Evolutionary conservation across 345 rosid genomes (phyloP), one percentile per base, ranked within the genome.

Genomic region (Dovyalis caffra): DNA sequence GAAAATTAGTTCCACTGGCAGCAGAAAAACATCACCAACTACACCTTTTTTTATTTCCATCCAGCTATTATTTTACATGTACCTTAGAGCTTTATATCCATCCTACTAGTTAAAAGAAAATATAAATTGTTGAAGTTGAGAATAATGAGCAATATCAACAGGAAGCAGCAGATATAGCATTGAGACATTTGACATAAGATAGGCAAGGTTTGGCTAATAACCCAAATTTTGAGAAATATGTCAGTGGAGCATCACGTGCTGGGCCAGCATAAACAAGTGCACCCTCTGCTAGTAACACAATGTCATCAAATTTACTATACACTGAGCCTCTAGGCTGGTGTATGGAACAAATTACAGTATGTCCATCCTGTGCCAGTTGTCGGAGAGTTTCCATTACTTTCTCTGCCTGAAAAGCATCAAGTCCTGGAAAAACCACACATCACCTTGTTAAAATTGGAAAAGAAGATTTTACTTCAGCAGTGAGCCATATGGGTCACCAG

Each of bases 251-350:
- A 66, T 89, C 85, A 49, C 60, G 87, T 57, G 99, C 99, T 67
- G 97, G 89, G 78, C 99, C 99, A 34, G 96, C 86, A 87, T 91
- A 95, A 75, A 95, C 92, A 73, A 92, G 88, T 63, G 72, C 77
- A 75, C 98, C 98, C 70, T 87, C 93, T 66, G 97, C 75, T 73
- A 92, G 88, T 83, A 95, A 83, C 84, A 92, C 86, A 79, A 95
- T 87, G 91, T 95, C 94, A 6, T 91, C 99, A 60, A 95, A 95
- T 88, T 92, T 95, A 71, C 74, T 79, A 74, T 95, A 95, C 16
- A 92, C 93, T 1, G 98, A 92, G 74, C 99, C 87, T 87, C 99
- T 87, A 79, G 99, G 99, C 76, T 95, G 99, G 84, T 95, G 99
- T 72, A 95, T 95, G 78, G 99, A 95, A 79, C 96, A 95, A 70